phyloP scores from a whole-genome alignment of 345 rosid species.

The Odontarrhena argentea region DNA sequence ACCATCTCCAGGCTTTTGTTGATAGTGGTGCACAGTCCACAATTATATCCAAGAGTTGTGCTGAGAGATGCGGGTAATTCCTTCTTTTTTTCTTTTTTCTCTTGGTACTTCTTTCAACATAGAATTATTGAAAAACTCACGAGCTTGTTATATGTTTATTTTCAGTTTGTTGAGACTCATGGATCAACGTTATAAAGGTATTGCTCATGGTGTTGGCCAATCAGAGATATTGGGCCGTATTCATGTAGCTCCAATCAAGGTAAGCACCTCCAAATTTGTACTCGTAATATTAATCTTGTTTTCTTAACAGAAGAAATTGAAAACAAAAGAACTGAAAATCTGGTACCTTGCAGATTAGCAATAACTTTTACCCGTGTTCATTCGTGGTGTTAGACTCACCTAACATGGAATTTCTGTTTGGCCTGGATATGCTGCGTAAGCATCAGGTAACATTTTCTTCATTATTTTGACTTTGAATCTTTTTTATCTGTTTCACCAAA shows the following conservation, averaged over 20 bases:
- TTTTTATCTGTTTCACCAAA: constrained; percentile 11
- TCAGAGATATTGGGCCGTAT: constrained; percentile 96
- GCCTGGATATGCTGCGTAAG: constrained; percentile 99
- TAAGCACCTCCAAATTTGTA: constrained; percentile 7
- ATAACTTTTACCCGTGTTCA: constrained; percentile 86
- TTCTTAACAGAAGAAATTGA: not conserved
- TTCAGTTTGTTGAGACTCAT: constrained; percentile 87
- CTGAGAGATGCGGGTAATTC: constrained; percentile 89
- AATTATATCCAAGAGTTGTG: constrained; percentile 97
- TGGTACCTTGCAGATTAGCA: constrained; percentile 62
- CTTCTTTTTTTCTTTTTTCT: not conserved
- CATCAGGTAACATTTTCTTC: constrained; percentile 72
- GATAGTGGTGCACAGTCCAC: constrained; percentile 99
- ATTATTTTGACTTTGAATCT: not conserved
- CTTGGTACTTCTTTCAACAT: constrained; percentile 15
- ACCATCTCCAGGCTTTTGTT: constrained; percentile 78
- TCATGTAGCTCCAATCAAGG: constrained; percentile 98
- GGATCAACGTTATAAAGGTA: constrained; percentile 88
- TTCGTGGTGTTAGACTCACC: constrained; percentile 92
- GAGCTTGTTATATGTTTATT: constrained; percentile 16
- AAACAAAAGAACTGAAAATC: not conserved
- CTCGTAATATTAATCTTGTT: not conserved
- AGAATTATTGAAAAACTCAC: not conserved
- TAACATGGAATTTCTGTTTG: constrained; percentile 95
- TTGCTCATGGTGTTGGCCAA: constrained; percentile 99